Base-by-base conservation (phyloP, 139 green algal species). In the Tetratostichococcus sp. region DNA sequence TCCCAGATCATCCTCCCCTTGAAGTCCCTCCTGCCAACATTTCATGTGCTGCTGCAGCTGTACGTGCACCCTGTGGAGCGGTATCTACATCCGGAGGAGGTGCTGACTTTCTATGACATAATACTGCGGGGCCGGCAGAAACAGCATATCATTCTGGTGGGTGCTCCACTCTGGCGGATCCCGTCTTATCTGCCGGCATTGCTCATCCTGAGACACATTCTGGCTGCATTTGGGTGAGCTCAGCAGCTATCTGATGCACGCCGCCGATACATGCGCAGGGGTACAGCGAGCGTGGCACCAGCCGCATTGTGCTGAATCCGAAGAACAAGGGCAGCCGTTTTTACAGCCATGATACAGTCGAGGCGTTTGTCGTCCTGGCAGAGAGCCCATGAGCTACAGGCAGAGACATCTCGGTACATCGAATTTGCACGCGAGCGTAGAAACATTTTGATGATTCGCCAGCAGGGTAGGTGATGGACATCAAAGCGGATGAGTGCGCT, bases 41-140 rank as follows among this genome's bases (percentile, higher is more conserved):
- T 8, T 23, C 19, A 17, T 4, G 17, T 62, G 50, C 19, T 26
- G 50, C 50, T 17, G 50, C 50, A 62, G 80, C 75, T 89, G 16
- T 89, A 89, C 67, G 74, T 89, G 26, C 62, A 74, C 30, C 70
- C 85, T 33, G 72, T 74, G 16, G 35, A 79, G 25, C 67, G 81
- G 25, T 89, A 88, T 32, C 50, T 89, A 25, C 69, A 74, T 58
- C 30, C 30, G 1, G 68, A 33, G 1, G 75, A 85, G 75, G 57
- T 22, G 16, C 66, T 81, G n/a, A 82, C 30, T 58, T 87, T 89
- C 50, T 87, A 75, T 43, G 82, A 89, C 39, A 65, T 87, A n/a
- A 86, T 87, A 67, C 21, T 58, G 1, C 78, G 82, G 0, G 78
- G 71, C 6, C 69, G 82, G 23, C 28, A 75, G 62, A 72, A 75